phyloP scores from a whole-genome alignment of 2,329 filamentous ascomycete species.

The Diaporthe sp. region DNA sequence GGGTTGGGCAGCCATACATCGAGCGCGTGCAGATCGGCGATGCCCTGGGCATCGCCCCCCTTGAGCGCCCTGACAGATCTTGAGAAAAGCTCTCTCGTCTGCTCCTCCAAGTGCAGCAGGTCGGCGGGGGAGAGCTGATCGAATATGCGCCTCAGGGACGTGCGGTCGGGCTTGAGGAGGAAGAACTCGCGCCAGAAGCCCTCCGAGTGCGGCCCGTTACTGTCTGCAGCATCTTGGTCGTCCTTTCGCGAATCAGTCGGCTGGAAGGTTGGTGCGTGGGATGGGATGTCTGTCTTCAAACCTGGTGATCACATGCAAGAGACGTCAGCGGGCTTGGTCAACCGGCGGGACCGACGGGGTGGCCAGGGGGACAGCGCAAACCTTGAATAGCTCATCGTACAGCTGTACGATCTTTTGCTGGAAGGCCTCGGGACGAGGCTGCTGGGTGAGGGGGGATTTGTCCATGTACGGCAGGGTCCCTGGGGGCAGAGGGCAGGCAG shows the following conservation, averaged over 20 bases:
- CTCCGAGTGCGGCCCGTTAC: constrained; percentile 80
- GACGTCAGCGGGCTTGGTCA: constrained; percentile 24
- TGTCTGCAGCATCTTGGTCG: constrained; percentile 65
- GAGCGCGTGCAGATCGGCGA: constrained; percentile 82
- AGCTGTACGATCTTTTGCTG: constrained; percentile 94
- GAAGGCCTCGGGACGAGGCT: constrained; percentile 90
- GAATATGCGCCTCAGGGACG: constrained; percentile 77
- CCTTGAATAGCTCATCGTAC: constrained; percentile 88
- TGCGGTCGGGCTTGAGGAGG: constrained; percentile 83
- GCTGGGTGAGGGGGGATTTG: constrained; percentile 92
- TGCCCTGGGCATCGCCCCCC: constrained; percentile 66
- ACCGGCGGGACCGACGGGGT: background rate
- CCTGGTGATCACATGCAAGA: constrained; percentile 40
- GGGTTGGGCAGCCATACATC: constrained; percentile 70
- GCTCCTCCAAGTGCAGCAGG: constrained; percentile 81
- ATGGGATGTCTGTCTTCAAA: constrained; percentile 33
- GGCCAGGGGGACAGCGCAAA: constrained; percentile 51
- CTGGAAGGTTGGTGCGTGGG: constrained; percentile 26
- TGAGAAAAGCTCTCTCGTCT: constrained; percentile 83
- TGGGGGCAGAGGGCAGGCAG: background rate
- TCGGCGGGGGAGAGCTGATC: constrained; percentile 80
- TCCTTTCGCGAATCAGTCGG: constrained; percentile 38
- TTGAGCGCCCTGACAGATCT: constrained; percentile 80
- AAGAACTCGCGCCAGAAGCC: constrained; percentile 99
- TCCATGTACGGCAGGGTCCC: constrained; percentile 71